Conservation (phyloP, 495 filamentous ascomycete genomes). For the Neurospora intermedia region DNA sequence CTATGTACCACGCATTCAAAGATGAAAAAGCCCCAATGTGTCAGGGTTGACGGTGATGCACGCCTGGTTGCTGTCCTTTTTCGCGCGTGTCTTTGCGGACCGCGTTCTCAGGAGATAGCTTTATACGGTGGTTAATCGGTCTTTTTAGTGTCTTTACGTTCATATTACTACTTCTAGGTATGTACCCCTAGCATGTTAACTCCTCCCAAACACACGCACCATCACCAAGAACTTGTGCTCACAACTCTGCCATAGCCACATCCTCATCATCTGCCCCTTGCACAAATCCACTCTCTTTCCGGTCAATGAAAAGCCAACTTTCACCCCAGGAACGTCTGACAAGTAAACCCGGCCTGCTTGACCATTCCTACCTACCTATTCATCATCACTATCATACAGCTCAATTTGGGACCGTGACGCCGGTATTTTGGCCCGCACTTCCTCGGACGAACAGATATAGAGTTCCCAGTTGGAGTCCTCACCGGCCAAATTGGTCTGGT, state of each 20-base stretch:
- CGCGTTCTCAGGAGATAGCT: too few species aligned
- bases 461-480: neutral
- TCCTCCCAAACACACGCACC: neutral
- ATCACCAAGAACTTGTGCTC: neutral
- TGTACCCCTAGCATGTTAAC: too few species aligned
- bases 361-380: neutral
- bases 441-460: neutral
- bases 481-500: neutral
- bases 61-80: too few species aligned
- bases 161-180: too few species aligned
- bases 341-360: neutral
- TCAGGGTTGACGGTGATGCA: too few species aligned
- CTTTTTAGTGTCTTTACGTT: too few species aligned
- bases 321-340: neutral
- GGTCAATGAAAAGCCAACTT: neutral
- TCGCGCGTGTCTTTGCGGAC: too few species aligned
- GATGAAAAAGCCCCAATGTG: too few species aligned
- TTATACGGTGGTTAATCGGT: too few species aligned
- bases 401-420: fast-evolving
- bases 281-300: neutral
- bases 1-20: too few species aligned
- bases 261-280: neutral
- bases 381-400: neutral
- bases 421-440: neutral
- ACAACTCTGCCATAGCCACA: neutral